A percentile compares a stretch with the other conserved stretches of the same genome.
These are phyloP conservation scores for Angomonas deanei DNA, from an alignment of 208 protist genomes.

Conservation along the genomic window DNA sequence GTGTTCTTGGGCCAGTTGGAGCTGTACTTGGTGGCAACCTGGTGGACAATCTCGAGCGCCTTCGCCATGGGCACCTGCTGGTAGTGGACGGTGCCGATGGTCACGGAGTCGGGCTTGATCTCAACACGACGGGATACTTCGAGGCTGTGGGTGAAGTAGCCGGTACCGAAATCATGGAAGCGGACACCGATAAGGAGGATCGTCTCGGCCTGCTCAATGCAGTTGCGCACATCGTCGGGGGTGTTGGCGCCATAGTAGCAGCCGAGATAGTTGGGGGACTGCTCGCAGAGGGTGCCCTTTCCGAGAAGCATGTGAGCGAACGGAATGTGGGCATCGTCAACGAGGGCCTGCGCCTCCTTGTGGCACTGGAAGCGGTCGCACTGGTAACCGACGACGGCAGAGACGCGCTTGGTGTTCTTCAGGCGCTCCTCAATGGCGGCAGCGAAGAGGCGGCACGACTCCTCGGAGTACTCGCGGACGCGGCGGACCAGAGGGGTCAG, in stretches of 20 bases:
- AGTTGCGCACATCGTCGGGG: background rate
- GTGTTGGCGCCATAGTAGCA: slow-evolving; percentile 20
- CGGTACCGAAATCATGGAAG: slow-evolving; percentile 46
- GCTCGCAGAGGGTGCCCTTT: slow-evolving; percentile 39
- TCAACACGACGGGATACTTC: slow-evolving; percentile 12
- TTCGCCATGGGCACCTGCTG: slow-evolving; percentile 17
- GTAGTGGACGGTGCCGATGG: slow-evolving; percentile 2
- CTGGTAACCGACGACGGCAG: slow-evolving; percentile 22
- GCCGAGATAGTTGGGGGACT: slow-evolving; percentile 27
- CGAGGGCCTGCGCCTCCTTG: slow-evolving; percentile 17
- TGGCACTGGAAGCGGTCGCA: slow-evolving; percentile 33
- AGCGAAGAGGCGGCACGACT: slow-evolving; percentile 13
- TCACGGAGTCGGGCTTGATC: slow-evolving; percentile 18
- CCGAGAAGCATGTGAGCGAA: slow-evolving; percentile 29
- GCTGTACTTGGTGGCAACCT: slow-evolving; percentile 17
- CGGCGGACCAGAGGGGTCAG: slow-evolving; percentile 3
- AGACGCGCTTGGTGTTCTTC: slow-evolving; percentile 8
- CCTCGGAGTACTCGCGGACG: background rate
- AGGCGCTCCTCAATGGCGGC: slow-evolving; percentile 22
- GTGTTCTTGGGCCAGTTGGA: slow-evolving; percentile 7
- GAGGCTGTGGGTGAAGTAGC: slow-evolving; percentile 35
- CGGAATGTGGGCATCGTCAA: slow-evolving; percentile 24
- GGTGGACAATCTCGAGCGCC: slow-evolving; percentile 16
- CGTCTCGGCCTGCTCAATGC: slow-evolving; percentile 21
- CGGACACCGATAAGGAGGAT: slow-evolving; percentile 29